Evolutionary conservation across 2,329 filamentous ascomycete species (phyloP).

Genomic region (Drechslerella dactyloides): DNA sequence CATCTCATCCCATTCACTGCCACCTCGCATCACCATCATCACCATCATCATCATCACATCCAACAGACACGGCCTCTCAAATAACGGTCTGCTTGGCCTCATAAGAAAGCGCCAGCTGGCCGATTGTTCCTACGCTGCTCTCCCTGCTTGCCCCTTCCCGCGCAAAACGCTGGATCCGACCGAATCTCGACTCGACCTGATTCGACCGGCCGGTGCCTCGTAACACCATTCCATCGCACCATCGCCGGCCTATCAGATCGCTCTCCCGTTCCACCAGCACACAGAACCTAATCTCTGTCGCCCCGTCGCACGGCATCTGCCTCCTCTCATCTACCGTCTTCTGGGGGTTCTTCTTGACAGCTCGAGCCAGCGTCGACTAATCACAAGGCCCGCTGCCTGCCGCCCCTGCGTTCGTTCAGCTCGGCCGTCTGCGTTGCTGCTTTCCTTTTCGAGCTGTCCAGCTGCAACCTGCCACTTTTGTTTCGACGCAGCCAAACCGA

Average conservation of each 20-base stretch:
- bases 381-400: neutral
- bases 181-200: no score
- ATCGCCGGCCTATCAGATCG: no score
- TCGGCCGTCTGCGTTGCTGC: neutral
- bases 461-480: neutral
- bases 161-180: no score
- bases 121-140: no score
- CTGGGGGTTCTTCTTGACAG: neutral
- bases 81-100: neutral
- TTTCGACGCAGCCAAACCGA: neutral
- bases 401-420: neutral
- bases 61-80: no score
- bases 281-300: neutral
- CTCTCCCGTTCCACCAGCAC: no score
- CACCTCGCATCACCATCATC: no score
- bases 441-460: neutral
- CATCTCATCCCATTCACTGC: no score
- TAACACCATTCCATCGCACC: no score
- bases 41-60: no score
- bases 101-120: neutral
- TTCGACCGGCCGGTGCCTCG: no score
- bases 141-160: no score
- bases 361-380: neutral
- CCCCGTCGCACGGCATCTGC: neutral
- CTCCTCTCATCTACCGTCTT: neutral